These are phyloP conservation scores for Arbutus unedo DNA, from an alignment of 148 eudicot genomes.

Conservation along the genomic window DNA sequence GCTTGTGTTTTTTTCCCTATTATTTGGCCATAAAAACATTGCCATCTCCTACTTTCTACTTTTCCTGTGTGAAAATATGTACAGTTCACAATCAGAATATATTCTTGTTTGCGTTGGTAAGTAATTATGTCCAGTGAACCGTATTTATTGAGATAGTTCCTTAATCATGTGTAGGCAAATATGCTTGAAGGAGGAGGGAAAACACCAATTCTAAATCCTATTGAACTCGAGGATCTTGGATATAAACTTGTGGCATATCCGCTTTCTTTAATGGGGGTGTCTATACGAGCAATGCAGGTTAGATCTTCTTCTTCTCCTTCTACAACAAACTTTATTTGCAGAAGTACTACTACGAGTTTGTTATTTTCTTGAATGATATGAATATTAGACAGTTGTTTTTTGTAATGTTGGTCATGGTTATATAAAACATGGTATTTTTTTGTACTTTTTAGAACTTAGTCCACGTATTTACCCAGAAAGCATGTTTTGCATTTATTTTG, in stretches of 20 bases:
- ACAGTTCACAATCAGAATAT: neutral
- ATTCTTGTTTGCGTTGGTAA: neutral
- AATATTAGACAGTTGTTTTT: neutral
- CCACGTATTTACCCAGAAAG: neutral
- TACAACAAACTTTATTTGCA: neutral
- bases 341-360: neutral
- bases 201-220: slow-evolving; percentile 88
- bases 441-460: neutral
- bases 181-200: slow-evolving; percentile 99
- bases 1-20: neutral
- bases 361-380: neutral
- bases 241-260: slow-evolving; percentile 88
- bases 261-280: slow-evolving; percentile 82
- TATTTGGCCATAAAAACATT: neutral
- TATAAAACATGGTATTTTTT: neutral
- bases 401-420: neutral
- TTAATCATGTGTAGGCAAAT: slow-evolving; percentile 56
- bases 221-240: slow-evolving; percentile 83
- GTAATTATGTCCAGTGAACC: neutral
- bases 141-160: neutral
- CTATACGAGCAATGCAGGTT: slow-evolving; percentile 95
- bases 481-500: neutral
- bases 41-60: neutral
- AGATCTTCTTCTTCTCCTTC: neutral
- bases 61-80: neutral